Base-by-base conservation (phyloP, 345 rosid genomes). In the Salix udensis region DNA sequence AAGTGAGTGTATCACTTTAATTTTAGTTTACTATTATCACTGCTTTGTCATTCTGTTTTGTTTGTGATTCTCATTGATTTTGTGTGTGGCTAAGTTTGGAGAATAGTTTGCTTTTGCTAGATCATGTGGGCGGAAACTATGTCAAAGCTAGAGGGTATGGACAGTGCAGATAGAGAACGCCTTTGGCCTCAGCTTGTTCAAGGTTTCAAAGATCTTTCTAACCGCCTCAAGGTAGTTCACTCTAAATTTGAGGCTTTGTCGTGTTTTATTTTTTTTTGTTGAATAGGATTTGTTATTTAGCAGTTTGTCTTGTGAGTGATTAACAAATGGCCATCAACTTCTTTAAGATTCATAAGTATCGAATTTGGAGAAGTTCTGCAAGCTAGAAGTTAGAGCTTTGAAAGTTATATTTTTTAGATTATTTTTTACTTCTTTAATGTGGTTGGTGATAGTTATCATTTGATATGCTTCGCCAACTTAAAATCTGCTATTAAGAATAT, bases 111-210 rank as follows among this genome's bases (percentile, higher is more conserved):
- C 77, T 80, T 76, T 44, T 88, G 82, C 76, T 86, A 96, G 99
- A 94, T 92, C 60, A 92, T 91, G 98, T 96, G 97, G 98, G 95
- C 91, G 8, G 99, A 96, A 88, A 95, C 98, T 21, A 91, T 91
- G 95, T 85, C 88, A 34, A 96, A 94, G 81, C 88, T 96, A 68
- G 98, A 94, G 85, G 97, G 98, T 42, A 94, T 96, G 99, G 97
- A 94, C 77, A 89, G 92, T 70, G 73, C 86, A 23, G 97, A 94
- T 71, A 84, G 99, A 50, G 99, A 93, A 82, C 96, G 99, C 64
- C 82, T 96, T 53, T 96, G 98, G 97, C 98, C 99, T 78, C 97
- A 96, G 85, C 99, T 94, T 87, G 94, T 92, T 79, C 94, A 88
- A 70, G 98, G 98, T 75, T 93, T 96, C 79, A 96, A 92, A 85